These are phyloP conservation scores for Sarocladium oryzae DNA, from an alignment of 2,329 filamentous ascomycete genomes.

Conservation along the genomic window DNA sequence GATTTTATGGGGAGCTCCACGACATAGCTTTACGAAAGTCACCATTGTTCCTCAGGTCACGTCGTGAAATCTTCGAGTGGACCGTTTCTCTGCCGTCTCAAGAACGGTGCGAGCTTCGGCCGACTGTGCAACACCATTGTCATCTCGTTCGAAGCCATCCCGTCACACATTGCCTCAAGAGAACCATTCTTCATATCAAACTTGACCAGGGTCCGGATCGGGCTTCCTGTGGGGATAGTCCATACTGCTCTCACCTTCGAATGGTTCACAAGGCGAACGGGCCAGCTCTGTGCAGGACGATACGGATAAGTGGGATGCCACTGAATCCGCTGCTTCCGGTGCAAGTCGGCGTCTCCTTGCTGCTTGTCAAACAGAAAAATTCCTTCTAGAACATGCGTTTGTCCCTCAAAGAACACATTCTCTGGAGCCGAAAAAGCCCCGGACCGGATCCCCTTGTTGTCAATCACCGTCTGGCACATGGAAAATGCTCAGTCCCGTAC, in stretches of 20 bases:
- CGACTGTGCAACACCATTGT: slow-evolving; percentile 4
- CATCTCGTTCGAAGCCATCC: not conserved
- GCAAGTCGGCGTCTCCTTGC: not conserved
- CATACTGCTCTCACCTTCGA: not conserved
- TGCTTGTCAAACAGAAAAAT: slow-evolving; percentile 6
- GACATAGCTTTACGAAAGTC: slow-evolving; percentile 5
- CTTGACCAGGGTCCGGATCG: not conserved
- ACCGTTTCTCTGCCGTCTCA: not conserved
- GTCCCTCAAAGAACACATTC: not conserved
- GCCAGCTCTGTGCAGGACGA: not conserved
- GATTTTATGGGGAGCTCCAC: not conserved
- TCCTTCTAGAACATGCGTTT: slow-evolving; percentile 7
- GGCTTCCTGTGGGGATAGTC: not conserved
- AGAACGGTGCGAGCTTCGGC: not conserved
- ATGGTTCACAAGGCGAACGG: not conserved
- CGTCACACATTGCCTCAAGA: not conserved
- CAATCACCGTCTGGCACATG: not conserved
- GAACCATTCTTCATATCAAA: not conserved
- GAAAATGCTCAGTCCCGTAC: not conserved
- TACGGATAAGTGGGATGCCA: not conserved
- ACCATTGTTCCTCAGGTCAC: not conserved
- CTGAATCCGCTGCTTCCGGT: not conserved
- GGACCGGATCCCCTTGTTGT: not conserved
- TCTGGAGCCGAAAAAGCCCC: slow-evolving; percentile 1
- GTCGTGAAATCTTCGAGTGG: not conserved